phyloP scores from a whole-genome alignment of 2,329 filamentous ascomycete species.

The Plenodomus tracheiphilus region DNA sequence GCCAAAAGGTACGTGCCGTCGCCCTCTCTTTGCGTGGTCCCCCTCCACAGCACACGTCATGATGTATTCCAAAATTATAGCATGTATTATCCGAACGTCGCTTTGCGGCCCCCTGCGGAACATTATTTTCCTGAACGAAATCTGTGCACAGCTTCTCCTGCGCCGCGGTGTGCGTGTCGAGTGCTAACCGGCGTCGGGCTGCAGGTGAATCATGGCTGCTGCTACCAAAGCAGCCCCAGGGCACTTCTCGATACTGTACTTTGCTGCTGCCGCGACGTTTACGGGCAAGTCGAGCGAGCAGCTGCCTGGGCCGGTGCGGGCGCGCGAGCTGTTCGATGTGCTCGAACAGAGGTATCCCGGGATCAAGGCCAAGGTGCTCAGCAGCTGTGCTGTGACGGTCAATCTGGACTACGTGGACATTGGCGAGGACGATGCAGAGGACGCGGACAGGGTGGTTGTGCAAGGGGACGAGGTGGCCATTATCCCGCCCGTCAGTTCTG shows the following conservation, averaged over 20 bases:
- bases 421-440: constrained; percentile 54
- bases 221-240: constrained; percentile 57
- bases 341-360: constrained; percentile 73
- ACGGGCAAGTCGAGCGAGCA: constrained; percentile 69
- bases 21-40: not conserved
- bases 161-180: not conserved
- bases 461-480: constrained; percentile 84
- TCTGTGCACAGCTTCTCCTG: not conserved
- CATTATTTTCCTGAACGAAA: constrained; percentile 36
- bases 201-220: constrained; percentile 34
- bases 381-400: constrained; percentile 75
- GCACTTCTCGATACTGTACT: constrained; percentile 82
- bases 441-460: constrained; percentile 58
- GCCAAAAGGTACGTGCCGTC: constrained; percentile 21
- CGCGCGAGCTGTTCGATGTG: constrained; percentile 65
- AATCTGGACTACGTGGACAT: constrained; percentile 82
- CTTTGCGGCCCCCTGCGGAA: constrained; percentile 38
- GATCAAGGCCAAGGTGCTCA: constrained; percentile 68
- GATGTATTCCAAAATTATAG: constrained; percentile 48
- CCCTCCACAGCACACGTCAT: constrained; percentile 16
- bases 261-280: constrained; percentile 73
- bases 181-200: constrained; percentile 17
- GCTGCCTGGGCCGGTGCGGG: constrained; percentile 66
- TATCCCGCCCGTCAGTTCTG: constrained; percentile 86
- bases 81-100: constrained; percentile 55